Percentiles rank a stretch among this genome's conserved stretches.
Conservation (phyloP, 768 basidiomycete genomes). For the Symmetrospora coprosmae region DNA sequence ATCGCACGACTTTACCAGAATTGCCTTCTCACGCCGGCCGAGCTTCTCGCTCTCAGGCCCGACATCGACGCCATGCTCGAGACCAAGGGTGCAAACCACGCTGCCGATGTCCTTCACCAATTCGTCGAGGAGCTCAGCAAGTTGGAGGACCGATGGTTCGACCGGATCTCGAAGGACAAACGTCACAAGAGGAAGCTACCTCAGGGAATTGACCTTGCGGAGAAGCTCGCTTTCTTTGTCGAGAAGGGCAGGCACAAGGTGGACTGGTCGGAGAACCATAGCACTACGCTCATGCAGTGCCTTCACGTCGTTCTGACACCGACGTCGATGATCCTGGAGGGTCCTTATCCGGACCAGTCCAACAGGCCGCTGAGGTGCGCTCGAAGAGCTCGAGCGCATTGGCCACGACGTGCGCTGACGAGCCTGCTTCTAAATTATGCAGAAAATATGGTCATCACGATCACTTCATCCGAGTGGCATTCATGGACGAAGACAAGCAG, state of each 20-base stretch:
- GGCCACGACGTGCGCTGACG: neutral
- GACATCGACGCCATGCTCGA: neutral
- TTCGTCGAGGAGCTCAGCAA: slow-evolving; percentile 12
- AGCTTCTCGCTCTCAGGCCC: slow-evolving; percentile 6
- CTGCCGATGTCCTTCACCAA: slow-evolving; percentile 17
- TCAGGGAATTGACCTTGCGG: neutral
- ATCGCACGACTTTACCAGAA: slow-evolving; percentile 18
- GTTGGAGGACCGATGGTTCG: slow-evolving; percentile 9
- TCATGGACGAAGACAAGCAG: slow-evolving; percentile 23
- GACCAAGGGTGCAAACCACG: neutral
- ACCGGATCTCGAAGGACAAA: slow-evolving; percentile 6
- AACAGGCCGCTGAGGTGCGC: slow-evolving; percentile 9
- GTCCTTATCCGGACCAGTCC: slow-evolving; percentile 17
- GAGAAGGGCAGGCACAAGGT: slow-evolving; percentile 1
- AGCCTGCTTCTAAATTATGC: neutral
- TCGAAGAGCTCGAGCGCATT: neutral
- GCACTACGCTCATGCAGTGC: slow-evolving; percentile 17
- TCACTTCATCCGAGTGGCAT: slow-evolving; percentile 20
- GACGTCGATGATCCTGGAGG: slow-evolving; percentile 22
- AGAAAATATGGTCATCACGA: slow-evolving; percentile 22
- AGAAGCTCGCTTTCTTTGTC: neutral
- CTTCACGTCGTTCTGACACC: slow-evolving; percentile 20
- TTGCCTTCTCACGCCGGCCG: slow-evolving; percentile 1
- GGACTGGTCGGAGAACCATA: slow-evolving; percentile 9
- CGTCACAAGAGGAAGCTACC: neutral